Evolutionary conservation across 1,284 basidiomycete genomes (phyloP), one percentile per base, ranked within the genome.

Genomic region (Ganoderma multipileum): DNA sequence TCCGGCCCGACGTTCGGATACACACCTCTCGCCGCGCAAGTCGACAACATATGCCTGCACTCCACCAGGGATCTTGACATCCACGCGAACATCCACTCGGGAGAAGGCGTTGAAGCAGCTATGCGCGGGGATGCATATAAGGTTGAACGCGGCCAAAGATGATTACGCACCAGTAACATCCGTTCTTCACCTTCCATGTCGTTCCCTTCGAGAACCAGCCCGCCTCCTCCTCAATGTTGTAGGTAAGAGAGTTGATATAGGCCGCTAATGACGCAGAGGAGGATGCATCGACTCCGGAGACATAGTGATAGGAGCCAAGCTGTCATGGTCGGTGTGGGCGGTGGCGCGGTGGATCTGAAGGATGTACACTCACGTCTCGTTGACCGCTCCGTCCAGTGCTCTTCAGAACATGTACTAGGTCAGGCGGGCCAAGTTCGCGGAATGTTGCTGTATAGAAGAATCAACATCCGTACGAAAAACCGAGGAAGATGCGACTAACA

Each of bases 21-120:
- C 89, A 73, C 75, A 95, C 95, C 94, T 85, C 79, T 99, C 97
- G 28, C 98, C 97, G 30, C 97, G 90, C 65, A 98, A 81, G 81
- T 99, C 98, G 30, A 99, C 91, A 36, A 95, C 92, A 79, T 98
- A 99, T 9, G 97, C 95, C 75, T 94, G 91, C 2, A 99, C 98
- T 30, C 97, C 97, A 54, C 97, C 97, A 0, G 98, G 98, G 63
- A 99, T 99, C 81, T 97, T 97, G 68, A 99, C 98, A 73, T 99
- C 97, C 8, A 99, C 97, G 54, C 97, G 90, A 30, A 99, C 91
- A 77, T 99, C 98, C 47, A 99, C 95, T 26, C 98, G 86, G 52
- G 96, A 97, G 79, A 99, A 99, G 18, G 98, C 98, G 79, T 99
- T 98, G 84, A 98, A 99, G 81, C 96, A 98, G 81, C 94, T 95